These are phyloP conservation scores for Hyphopichia buzzinii DNA, from an alignment of 1,139 yeast genomes.

Conservation along the genomic window DNA sequence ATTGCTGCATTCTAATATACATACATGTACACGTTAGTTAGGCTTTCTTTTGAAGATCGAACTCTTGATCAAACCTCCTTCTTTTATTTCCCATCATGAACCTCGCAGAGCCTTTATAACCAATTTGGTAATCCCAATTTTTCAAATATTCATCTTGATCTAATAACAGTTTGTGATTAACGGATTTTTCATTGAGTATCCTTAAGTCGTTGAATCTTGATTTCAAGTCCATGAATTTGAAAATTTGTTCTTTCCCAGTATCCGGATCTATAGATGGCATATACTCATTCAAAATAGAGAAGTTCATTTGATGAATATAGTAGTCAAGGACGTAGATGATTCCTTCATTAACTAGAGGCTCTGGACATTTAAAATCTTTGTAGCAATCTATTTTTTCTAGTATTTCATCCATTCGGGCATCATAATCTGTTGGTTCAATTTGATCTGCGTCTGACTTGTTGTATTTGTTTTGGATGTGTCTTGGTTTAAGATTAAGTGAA, in stretches of 20 bases:
- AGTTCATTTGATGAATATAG: constrained; percentile 51
- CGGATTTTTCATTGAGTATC: constrained; percentile 36
- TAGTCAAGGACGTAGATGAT: constrained; percentile 61
- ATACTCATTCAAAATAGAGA: constrained; percentile 28
- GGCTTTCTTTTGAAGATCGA: constrained; percentile 7
- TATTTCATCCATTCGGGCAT: constrained; percentile 18
- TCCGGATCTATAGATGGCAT: constrained; percentile 30
- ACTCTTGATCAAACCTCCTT: constrained; percentile 38
- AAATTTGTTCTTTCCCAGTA: constrained; percentile 45
- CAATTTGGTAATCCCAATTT: constrained; percentile 46
- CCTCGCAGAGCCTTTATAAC: constrained; percentile 49
- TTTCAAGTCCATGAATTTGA: constrained; percentile 48
- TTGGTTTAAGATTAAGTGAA: constrained; percentile 40
- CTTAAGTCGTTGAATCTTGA: constrained; percentile 43
- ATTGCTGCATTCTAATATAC: constrained; percentile 7
- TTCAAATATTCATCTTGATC: constrained; percentile 47
- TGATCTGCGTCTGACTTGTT: constrained; percentile 11
- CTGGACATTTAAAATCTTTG: constrained; percentile 48
- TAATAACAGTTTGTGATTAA: constrained; percentile 38
- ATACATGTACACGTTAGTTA: constrained; percentile 2
- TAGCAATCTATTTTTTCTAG: constrained; percentile 35
- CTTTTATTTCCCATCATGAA: constrained; percentile 54
- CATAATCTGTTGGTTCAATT: constrained; percentile 30
- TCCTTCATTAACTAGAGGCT: constrained; percentile 56
- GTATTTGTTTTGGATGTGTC: constrained; percentile 26